Conservation (phyloP, 2,329 filamentous ascomycete genomes). For the Fusarium gaditjirri region DNA sequence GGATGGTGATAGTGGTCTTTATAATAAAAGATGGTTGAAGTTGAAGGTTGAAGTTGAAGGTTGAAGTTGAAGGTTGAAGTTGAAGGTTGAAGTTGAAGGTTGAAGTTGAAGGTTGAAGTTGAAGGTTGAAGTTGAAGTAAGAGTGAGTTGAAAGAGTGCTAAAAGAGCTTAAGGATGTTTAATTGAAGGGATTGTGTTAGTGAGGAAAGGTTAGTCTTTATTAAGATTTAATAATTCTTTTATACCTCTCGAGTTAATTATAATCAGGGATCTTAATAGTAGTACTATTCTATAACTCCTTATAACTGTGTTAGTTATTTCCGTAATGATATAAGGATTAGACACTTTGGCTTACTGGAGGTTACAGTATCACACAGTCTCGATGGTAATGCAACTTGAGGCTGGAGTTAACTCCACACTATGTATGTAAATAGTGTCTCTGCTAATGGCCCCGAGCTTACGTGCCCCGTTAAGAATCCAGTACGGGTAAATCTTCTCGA, state of each 20-base stretch:
- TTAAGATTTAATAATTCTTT: not conserved
- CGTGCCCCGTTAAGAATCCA: not conserved
- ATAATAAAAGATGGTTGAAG: conserved; percentile 11
- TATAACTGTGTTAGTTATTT: not conserved
- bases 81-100: not conserved
- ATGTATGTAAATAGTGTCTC: not conserved
- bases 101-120: not conserved
- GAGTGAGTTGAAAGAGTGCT: not conserved
- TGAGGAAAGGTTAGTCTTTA: not conserved
- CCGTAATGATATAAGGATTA: not conserved
- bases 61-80: not conserved
- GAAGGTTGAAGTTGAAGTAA: not conserved
- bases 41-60: not conserved
- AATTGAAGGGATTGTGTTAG: not conserved
- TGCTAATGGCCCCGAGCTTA: not conserved
- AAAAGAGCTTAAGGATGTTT: not conserved
- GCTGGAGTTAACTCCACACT: not conserved
- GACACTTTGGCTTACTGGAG: not conserved
- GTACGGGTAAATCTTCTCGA: not conserved
- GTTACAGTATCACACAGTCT: not conserved
- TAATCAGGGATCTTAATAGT: not conserved
- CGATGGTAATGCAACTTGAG: not conserved
- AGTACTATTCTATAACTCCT: not conserved
- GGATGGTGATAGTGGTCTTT: conserved; percentile 24
- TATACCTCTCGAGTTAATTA: not conserved